These are phyloP conservation scores for Hypomyces rosellus DNA, from an alignment of 2,329 filamentous ascomycete genomes.

Conservation along the genomic window DNA sequence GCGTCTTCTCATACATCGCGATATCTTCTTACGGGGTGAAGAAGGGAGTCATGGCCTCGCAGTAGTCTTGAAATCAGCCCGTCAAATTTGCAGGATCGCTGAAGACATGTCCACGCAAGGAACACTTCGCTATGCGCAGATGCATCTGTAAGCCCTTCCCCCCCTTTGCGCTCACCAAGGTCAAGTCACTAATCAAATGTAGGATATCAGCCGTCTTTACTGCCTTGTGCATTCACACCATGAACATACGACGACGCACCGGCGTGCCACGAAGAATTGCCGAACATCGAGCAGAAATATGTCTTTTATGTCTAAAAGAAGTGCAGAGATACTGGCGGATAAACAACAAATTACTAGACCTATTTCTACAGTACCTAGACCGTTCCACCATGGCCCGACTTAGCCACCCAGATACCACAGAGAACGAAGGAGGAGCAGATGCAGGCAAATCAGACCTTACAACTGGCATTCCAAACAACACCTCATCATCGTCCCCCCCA, in stretches of 20 bases:
- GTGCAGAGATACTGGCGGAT: constrained; percentile 35
- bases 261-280: constrained; percentile 29
- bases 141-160: constrained; percentile 27
- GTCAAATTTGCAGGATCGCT: constrained; percentile 30
- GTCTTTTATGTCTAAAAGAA: constrained; percentile 31
- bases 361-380: constrained; percentile 33
- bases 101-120: constrained; percentile 32
- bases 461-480: not conserved
- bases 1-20: constrained; percentile 30
- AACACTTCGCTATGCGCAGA: constrained; percentile 30
- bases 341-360: constrained; percentile 33
- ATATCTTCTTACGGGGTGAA: constrained; percentile 25
- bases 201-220: constrained; percentile 33
- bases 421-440: constrained; percentile 2
- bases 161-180: not conserved
- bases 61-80: constrained; percentile 27
- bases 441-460: constrained; percentile 3
- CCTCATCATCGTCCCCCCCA: not conserved
- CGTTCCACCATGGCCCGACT: constrained; percentile 31
- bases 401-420: constrained; percentile 10
- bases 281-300: constrained; percentile 32
- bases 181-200: not conserved
- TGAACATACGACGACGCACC: constrained; percentile 27
- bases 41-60: constrained; percentile 22
- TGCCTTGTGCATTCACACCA: constrained; percentile 32